phyloP scores from a whole-genome alignment of 1,139 yeast species.

The Protomyces macrosporus region DNA sequence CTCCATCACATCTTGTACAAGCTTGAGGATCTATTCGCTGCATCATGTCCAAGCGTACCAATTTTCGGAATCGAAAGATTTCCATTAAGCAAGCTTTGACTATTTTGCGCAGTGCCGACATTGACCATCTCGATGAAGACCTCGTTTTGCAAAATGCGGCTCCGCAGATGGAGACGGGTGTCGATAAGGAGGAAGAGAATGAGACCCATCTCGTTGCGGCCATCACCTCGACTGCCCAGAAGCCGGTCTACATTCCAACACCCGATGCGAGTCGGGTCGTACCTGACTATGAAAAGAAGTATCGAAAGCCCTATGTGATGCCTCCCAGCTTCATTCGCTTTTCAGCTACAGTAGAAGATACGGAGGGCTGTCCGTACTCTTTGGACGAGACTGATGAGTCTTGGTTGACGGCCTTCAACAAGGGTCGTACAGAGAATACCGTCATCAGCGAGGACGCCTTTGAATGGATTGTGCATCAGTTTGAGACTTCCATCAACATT shows the following conservation, averaged over 20 bases:
- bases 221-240: slow-evolving; percentile 59
- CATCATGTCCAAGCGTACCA: slow-evolving; percentile 32
- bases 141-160: slow-evolving; percentile 75
- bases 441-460: slow-evolving; percentile 72
- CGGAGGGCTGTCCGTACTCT: slow-evolving; percentile 76
- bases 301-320: slow-evolving; percentile 59
- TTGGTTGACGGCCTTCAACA: slow-evolving; percentile 50
- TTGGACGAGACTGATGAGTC: slow-evolving; percentile 86
- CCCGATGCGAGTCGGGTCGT: slow-evolving; percentile 63
- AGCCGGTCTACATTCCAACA: slow-evolving; percentile 81
- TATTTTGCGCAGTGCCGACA: slow-evolving; percentile 68
- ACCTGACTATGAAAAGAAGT: slow-evolving; percentile 64
- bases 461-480: slow-evolving; percentile 67
- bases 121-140: slow-evolving; percentile 68
- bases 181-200: slow-evolving; percentile 94
- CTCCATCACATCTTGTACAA: neutral
- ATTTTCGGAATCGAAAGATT: slow-evolving; percentile 81
- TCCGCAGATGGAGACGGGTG: slow-evolving; percentile 93
- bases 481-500: slow-evolving; percentile 68
- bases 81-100: slow-evolving; percentile 85
- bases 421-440: slow-evolving; percentile 36
- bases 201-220: slow-evolving; percentile 76
- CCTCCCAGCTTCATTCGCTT: slow-evolving; percentile 81
- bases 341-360: slow-evolving; percentile 92
- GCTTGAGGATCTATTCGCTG: neutral